phyloP scores from a whole-genome alignment of 176 grass and related monocot genomes.

The Triticum monococcum region DNA sequence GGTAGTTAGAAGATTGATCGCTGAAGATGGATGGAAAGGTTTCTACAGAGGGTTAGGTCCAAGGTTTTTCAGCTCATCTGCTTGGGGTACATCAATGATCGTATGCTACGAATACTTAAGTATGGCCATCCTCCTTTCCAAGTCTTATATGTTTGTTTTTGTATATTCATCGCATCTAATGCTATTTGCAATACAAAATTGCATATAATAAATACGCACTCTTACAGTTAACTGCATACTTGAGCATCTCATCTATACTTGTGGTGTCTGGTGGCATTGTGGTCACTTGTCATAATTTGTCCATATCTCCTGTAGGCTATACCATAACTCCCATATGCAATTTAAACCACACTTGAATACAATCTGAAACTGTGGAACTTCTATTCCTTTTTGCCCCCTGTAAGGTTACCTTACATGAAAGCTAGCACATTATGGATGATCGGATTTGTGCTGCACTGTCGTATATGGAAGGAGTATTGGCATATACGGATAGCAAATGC shows the following conservation, averaged over 20 bases:
- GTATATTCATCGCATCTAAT: not conserved
- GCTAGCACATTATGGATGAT: conserved; percentile 8
- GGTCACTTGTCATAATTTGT: not conserved
- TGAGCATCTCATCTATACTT: not conserved
- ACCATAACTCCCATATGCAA: not conserved
- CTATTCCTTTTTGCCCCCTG: not conserved
- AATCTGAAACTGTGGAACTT: not conserved
- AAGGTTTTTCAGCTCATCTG: conserved; percentile 96
- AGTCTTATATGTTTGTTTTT: not conserved
- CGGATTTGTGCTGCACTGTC: not conserved
- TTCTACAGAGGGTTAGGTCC: conserved; percentile 94
- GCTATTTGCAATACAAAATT: conserved; percentile 5
- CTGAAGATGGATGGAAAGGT: conserved; percentile 94
- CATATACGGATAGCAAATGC: too few species aligned
- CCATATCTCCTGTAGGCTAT: not conserved
- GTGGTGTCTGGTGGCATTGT: not conserved
- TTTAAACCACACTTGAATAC: not conserved
- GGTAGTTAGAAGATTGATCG: conserved; percentile 81
- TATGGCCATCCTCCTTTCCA: conserved; percentile 34
- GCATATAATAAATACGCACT: not conserved
- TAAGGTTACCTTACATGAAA: not conserved
- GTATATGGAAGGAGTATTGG: not conserved
- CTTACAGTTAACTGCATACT: not conserved
- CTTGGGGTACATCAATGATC: conserved; percentile 97
- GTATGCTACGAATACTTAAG: conserved; percentile 97